Percentiles rank a stretch among this genome's conserved stretches.
Conservation (phyloP, 192 early-diverging fungal species). For the Piromyces sp. region DNA sequence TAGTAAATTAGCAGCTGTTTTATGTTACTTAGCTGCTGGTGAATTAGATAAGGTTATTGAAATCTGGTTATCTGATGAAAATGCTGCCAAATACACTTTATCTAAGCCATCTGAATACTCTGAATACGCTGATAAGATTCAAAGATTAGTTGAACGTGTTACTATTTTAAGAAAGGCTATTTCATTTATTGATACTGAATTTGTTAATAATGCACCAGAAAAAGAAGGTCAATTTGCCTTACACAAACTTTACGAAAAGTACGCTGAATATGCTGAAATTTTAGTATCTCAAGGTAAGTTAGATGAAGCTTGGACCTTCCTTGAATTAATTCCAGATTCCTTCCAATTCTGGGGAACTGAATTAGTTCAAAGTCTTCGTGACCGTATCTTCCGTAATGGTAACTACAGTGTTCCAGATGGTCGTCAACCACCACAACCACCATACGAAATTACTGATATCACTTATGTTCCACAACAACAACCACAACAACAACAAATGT, state of each 20-base stretch:
- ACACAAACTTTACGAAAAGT: conserved; percentile 62
- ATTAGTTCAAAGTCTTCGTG: conserved; percentile 1
- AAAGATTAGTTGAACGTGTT: conserved; percentile 74
- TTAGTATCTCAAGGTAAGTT: conserved; percentile 60
- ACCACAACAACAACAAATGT: conserved; percentile 5
- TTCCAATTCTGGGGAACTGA: not conserved
- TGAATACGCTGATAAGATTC: conserved; percentile 37
- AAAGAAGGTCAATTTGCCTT: conserved; percentile 19
- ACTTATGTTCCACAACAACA: conserved; percentile 5
- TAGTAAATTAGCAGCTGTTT: conserved; percentile 40
- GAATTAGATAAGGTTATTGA: conserved; percentile 62
- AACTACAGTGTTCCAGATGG: conserved; percentile 4
- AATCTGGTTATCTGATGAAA: conserved; percentile 55
- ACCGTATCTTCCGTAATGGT: conserved; percentile 1
- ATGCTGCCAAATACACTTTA: conserved; percentile 19
- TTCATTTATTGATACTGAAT: conserved; percentile 64
- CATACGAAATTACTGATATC: conserved; percentile 13
- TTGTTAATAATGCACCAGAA: conserved; percentile 14
- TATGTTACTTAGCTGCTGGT: conserved; percentile 71
- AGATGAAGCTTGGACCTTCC: conserved; percentile 52
- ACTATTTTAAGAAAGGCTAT: conserved; percentile 85
- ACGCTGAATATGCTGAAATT: conserved; percentile 68
- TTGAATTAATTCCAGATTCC: conserved; percentile 10
- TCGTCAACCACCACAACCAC: conserved; percentile 8
- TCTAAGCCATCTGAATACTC: conserved; percentile 10